Base-by-base conservation (phyloP, 176 grass and related monocot genomes). In the Tuctoria greenei region DNA sequence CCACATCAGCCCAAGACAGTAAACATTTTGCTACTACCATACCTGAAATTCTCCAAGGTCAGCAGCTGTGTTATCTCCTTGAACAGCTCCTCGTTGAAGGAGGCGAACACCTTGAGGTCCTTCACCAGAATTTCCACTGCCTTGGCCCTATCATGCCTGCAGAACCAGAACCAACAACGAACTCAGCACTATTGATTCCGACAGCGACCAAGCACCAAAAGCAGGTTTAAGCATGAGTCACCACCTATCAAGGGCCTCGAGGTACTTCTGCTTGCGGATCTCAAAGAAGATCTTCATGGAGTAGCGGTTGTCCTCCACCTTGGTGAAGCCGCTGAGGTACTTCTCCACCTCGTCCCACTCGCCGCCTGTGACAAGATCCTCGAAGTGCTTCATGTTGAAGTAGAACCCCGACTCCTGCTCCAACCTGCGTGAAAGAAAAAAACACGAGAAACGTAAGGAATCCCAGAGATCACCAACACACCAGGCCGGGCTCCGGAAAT, bases 271-370 rank as follows among this genome's bases (percentile, higher is more conserved):
- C 83, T 99, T 99, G 63, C 96, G 86, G 82, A 99, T 99, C 89
- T 99, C 96, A 18, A 99, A 99, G 69, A 99, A 99, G 54, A 99
- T 99, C 81, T 99, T 99, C 96, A 99, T 99, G 82, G 96, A 99
- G 86, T 99, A 99, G 75, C 96, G 87, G 80, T 99, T 99, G 72
- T 99, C 96, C 69, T 99, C 96, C 43, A 99, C 96, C 85, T 99
- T 99, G 34, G 96, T 99, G 85, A 99, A 99, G 36, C 96, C 96
- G 55, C 96, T 91, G 65, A 99, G 96, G 84, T 99, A 99, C 60
- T 40, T 89, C 87, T 99, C 96, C n/a, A 99, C 96, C 72, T 99
- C 96, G 44, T 99, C 96, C 96, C 96, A 99, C 75, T 99, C 96
- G 60, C 96, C 96, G 37, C 88, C 96, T 70, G 95, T 92, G 56